phyloP scores from a whole-genome alignment of 139 green algal genomes.

The Closterium sp. region DNA sequence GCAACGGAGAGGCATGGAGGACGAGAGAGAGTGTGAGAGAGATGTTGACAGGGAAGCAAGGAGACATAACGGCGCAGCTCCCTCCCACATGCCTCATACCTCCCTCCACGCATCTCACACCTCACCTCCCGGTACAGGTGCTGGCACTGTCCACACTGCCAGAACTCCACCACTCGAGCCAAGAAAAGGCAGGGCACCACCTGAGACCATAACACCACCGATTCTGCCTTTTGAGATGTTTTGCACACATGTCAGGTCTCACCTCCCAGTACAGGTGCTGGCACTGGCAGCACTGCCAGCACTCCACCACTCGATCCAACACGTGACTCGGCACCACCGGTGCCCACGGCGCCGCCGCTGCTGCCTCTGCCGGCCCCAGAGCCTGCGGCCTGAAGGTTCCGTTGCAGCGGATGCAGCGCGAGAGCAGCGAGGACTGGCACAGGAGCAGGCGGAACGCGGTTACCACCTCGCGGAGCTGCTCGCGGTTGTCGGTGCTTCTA shows the following conservation, averaged over 20 bases:
- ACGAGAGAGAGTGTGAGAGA: not conserved
- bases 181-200: not conserved
- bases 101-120: not conserved
- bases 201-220: conserved; percentile 12
- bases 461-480: conserved; percentile 31
- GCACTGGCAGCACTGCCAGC: conserved; percentile 43
- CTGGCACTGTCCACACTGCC: conserved; percentile 25
- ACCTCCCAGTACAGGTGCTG: conserved; percentile 47
- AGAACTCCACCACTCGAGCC: conserved; percentile 18
- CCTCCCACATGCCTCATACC: no score
- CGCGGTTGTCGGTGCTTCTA: conserved; percentile 17
- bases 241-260: not conserved
- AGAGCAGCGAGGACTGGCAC: conserved; percentile 1
- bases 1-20: not conserved
- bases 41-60: no score
- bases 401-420: conserved; percentile 41
- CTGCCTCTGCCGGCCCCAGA: not conserved
- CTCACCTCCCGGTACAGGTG: conserved; percentile 47
- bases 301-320: conserved; percentile 12
- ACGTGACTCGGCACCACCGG: conserved; percentile 21
- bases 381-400: conserved; percentile 15
- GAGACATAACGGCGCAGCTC: no score
- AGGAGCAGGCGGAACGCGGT: conserved; percentile 19
- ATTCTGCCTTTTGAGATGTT: not conserved
- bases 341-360: conserved; percentile 5